phyloP scores from a whole-genome alignment of 495 filamentous ascomycete species.

The Apodospora peruviana region DNA sequence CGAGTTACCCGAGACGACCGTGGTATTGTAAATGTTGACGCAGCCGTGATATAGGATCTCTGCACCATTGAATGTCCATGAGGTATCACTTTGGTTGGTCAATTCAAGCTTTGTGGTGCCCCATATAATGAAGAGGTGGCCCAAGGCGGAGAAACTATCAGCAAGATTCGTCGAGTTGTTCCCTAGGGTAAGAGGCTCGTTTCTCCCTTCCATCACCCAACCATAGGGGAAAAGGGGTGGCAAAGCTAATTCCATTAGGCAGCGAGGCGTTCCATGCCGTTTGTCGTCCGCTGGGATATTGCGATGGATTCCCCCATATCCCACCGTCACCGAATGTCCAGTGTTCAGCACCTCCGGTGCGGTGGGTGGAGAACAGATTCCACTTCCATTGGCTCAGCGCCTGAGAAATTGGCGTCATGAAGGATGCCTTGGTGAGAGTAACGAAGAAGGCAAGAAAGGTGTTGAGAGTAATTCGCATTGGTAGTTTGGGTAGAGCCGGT shows the following conservation, averaged over 20 bases:
- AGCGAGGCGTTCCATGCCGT: constrained; percentile 4
- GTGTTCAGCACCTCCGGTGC: too few species aligned
- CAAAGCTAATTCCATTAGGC: constrained; percentile 3
- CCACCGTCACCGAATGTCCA: too few species aligned
- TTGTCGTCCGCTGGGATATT: too few species aligned
- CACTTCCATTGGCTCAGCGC: too few species aligned
- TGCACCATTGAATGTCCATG: neutral
- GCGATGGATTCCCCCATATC: too few species aligned
- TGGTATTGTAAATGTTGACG: constrained; percentile 8
- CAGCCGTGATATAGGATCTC: constrained; percentile 7
- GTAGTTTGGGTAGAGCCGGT: too few species aligned
- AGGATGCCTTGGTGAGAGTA: too few species aligned
- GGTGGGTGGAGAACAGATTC: too few species aligned
- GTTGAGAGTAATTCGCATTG: too few species aligned
- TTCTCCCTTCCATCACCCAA: neutral
- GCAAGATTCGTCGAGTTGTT: neutral
- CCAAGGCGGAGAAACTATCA: constrained; percentile 1
- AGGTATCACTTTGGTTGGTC: neutral
- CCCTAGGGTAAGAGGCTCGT: neutral
- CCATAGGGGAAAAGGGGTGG: neutral
- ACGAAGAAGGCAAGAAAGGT: too few species aligned
- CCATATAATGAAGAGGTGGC: constrained; percentile 3
- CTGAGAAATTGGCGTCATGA: too few species aligned
- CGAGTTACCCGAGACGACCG: neutral
- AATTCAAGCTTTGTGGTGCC: neutral